A percentile compares a stretch with the other conserved stretches of the same genome.
These are phyloP conservation scores for Chlorella sp. DNA, from an alignment of 139 green algal species.

Conservation along the genomic window DNA sequence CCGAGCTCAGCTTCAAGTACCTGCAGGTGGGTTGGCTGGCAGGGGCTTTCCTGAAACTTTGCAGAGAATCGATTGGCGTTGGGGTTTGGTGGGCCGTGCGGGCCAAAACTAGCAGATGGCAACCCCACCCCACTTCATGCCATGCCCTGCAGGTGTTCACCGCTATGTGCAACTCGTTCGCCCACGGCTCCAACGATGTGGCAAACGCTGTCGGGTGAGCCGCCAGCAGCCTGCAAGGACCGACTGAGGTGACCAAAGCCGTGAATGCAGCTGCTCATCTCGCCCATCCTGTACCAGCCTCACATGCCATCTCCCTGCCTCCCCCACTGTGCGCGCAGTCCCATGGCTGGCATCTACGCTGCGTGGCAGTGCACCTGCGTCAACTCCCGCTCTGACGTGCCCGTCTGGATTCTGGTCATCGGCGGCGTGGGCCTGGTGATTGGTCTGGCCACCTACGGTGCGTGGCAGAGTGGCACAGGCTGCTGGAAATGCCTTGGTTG, in stretches of 20 bases:
- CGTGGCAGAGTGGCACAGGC: too few species aligned
- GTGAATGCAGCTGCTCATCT: too few species aligned
- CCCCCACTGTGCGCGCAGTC: slow-evolving; percentile 1
- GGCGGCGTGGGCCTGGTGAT: slow-evolving; percentile 81
- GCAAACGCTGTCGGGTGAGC: slow-evolving; percentile 75
- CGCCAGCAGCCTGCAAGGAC: too few species aligned
- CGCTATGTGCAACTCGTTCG: slow-evolving; percentile 84
- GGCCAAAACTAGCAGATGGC: too few species aligned
- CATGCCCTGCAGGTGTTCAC: slow-evolving; percentile 87
- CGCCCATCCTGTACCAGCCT: too few species aligned
- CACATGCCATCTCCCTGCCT: not conserved
- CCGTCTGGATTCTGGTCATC: slow-evolving; percentile 80
- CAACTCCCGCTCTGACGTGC: slow-evolving; percentile 45
- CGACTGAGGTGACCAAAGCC: too few species aligned
- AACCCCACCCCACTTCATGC: too few species aligned
- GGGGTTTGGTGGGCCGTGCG: too few species aligned
- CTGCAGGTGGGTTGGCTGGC: slow-evolving; percentile 68
- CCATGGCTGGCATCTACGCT: slow-evolving; percentile 78
- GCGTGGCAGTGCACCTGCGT: slow-evolving; percentile 48
- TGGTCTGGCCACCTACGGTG: slow-evolving; percentile 9
- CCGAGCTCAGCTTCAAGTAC: slow-evolving; percentile 79
- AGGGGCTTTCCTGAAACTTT: too few species aligned
- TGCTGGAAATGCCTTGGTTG: too few species aligned
- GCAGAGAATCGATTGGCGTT: too few species aligned
- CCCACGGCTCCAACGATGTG: slow-evolving; percentile 89